These are phyloP conservation scores for Pichiaceae sp. DNA, from an alignment of 1,139 yeast species.

Conservation along the genomic window DNA sequence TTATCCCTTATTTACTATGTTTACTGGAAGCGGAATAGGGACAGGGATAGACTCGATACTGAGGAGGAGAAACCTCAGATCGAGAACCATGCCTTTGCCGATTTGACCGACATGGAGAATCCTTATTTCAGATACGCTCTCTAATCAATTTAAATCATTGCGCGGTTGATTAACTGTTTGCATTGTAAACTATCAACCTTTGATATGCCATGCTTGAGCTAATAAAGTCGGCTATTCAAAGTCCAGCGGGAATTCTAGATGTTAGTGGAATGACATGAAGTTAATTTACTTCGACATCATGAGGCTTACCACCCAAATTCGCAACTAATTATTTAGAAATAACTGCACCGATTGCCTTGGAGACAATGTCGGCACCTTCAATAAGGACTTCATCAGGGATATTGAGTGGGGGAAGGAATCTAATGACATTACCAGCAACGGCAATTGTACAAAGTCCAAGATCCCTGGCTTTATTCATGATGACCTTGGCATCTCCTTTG, in stretches of 20 bases:
- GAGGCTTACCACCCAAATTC: too few species aligned
- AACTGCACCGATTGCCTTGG: constrained; percentile 36
- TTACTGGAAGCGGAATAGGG: constrained; percentile 25
- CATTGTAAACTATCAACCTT: not conserved
- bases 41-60: constrained; percentile 3
- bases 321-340: constrained; percentile 1
- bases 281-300: too few species aligned
- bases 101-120: constrained; percentile 41
- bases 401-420: constrained; percentile 89
- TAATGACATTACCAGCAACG: constrained; percentile 83
- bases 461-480: constrained; percentile 65
- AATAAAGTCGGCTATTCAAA: too few species aligned
- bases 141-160: constrained; percentile 4
- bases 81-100: constrained; percentile 39
- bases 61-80: constrained; percentile 14
- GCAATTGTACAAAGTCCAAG: constrained; percentile 77
- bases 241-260: too few species aligned
- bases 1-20: constrained; percentile 13
- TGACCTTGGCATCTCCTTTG: constrained; percentile 50
- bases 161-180: too few species aligned
- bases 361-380: constrained; percentile 64
- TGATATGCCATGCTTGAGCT: too few species aligned
- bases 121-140: constrained; percentile 34
- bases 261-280: too few species aligned
- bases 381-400: constrained; percentile 61